phyloP scores from a whole-genome alignment of 106 monocot genomes.

The Dioscorea zingiberensis region DNA sequence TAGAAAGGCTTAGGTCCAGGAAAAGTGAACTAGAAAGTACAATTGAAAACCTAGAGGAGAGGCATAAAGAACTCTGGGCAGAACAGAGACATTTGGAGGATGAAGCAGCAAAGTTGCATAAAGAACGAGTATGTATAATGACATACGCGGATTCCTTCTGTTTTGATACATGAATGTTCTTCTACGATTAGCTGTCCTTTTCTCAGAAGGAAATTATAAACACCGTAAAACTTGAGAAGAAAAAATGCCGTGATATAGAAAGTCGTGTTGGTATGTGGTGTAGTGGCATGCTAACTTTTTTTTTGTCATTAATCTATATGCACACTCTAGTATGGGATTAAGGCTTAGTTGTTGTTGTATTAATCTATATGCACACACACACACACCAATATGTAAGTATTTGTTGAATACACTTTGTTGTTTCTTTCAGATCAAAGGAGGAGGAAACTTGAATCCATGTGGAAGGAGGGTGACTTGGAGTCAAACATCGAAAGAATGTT shows the following conservation, averaged over 20 bases:
- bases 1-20: slow-evolving; percentile 48
- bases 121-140: slow-evolving; percentile 42
- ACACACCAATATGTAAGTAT: slow-evolving; percentile 2
- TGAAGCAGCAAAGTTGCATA: slow-evolving; percentile 63
- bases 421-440: slow-evolving; percentile 53
- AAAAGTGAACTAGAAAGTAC: slow-evolving; percentile 52
- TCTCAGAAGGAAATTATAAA: slow-evolving; percentile 64
- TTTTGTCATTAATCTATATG: too few species aligned
- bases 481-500: slow-evolving; percentile 52
- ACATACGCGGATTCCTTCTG: not conserved
- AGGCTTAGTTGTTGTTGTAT: too few species aligned
- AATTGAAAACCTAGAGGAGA: slow-evolving; percentile 50
- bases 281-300: too few species aligned
- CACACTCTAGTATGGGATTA: too few species aligned
- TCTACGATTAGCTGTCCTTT: not conserved
- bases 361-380: too few species aligned
- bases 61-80: slow-evolving; percentile 41
- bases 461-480: slow-evolving; percentile 63
- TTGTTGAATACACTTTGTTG: not conserved
- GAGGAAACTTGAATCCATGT: slow-evolving; percentile 61
- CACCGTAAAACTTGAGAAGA: slow-evolving; percentile 44
- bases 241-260: slow-evolving; percentile 57
- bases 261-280: slow-evolving; percentile 66
- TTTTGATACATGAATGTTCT: not conserved
- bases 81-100: slow-evolving; percentile 82